Evolutionary conservation across 2,329 filamentous ascomycete genomes (phyloP), one percentile per base, ranked within the genome.

Genomic region (Rugonectria rugulosa): DNA sequence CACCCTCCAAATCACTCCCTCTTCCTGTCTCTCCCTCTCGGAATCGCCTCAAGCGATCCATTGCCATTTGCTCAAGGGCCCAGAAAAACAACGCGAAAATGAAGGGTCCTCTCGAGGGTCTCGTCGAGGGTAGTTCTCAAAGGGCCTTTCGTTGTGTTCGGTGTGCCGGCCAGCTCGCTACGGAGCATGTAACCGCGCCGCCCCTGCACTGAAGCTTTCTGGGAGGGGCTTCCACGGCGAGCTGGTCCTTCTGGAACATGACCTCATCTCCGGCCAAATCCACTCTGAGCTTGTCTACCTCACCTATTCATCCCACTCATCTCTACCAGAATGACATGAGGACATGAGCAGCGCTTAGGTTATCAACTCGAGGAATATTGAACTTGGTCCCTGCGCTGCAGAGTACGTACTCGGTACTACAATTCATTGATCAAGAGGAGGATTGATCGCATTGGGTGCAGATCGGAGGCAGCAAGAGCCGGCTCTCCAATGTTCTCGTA

Each of bases 231-330:
- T n/a, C n/a, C n/a, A n/a, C n/a, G n/a, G n/a, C n/a, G n/a, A n/a
- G n/a, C n/a, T n/a, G n/a, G n/a, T n/a, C n/a, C 52, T 66, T 67
- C 64, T 65, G 54, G 64, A 65, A 67, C 51, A 60, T 62, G 61
- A 56, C 51, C 56, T 67, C 57, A 65, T 64, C 53, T 63, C 59
- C 57, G 57, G 24, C 53, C 47, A 56, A 47, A 51, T 51, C 47
- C 47, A 51, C 47, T n/a, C 24, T 43, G 38, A n/a, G 9, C 34
- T 43, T 43, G 46, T 17, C n/a, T n/a, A n/a, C n/a, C n/a, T n/a
- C n/a, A 41, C 46, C 41, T 15, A 36, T 50, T 24, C 8, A 41
- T 42, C 15, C 20, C 36, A 15, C 17, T 34, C 27, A 23, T n/a
- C 34, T 27, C 19, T 24, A 49, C 34, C 26, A 14, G 46, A 26